phyloP scores from a whole-genome alignment of 768 basidiomycete species.

The Fomitopsis pulvina region DNA sequence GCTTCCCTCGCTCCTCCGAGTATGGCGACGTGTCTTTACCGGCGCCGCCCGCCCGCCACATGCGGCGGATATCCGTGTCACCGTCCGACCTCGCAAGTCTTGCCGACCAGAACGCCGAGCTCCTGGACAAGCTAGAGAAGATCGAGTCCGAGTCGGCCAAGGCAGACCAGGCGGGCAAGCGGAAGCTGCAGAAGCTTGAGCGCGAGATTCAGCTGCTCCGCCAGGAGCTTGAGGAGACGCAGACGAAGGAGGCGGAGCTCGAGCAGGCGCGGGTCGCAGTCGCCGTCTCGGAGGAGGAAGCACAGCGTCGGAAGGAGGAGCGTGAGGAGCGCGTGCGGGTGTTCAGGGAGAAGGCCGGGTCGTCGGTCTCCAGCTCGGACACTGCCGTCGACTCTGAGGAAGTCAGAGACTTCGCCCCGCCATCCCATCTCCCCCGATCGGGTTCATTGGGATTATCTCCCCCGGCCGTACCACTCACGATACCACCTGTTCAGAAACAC shows the following conservation, averaged over 20 bases:
- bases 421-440: slow-evolving; percentile 12
- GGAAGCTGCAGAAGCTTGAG: slow-evolving; percentile 66
- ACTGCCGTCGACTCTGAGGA: slow-evolving; percentile 9
- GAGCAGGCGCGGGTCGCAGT: slow-evolving; percentile 45
- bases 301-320: slow-evolving; percentile 33
- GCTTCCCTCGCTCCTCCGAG: slow-evolving; percentile 4
- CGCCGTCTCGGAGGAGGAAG: slow-evolving; percentile 24
- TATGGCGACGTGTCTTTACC: slow-evolving; percentile 4
- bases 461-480: background rate
- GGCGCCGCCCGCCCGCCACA: slow-evolving; percentile 9
- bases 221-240: slow-evolving; percentile 73
- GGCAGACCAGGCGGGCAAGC: slow-evolving; percentile 61
- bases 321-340: slow-evolving; percentile 44
- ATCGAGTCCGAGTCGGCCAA: slow-evolving; percentile 65
- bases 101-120: slow-evolving; percentile 79
- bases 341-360: slow-evolving; percentile 31
- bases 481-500: background rate
- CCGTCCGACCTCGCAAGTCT: slow-evolving; percentile 64
- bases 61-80: slow-evolving; percentile 53
- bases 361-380: background rate
- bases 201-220: slow-evolving; percentile 71
- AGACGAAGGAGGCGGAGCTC: slow-evolving; percentile 60
- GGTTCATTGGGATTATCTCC: slow-evolving; percentile 6
- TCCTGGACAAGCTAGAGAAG: slow-evolving; percentile 66
- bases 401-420: slow-evolving; percentile 22